Evolutionary conservation across 495 filamentous ascomycete genomes (phyloP).

Genomic region (Neurospora tetrasperma): DNA sequence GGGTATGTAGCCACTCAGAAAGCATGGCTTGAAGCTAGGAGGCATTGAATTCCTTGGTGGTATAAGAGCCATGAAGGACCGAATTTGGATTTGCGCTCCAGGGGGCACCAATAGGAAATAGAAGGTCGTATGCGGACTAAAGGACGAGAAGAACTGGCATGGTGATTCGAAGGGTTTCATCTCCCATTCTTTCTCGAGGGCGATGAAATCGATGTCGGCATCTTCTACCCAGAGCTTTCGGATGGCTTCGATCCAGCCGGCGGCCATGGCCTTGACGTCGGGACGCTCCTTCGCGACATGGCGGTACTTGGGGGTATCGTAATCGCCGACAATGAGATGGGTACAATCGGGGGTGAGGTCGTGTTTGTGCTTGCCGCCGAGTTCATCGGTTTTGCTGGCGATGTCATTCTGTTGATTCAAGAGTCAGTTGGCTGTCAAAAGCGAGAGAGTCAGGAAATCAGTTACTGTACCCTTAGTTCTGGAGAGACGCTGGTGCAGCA

Average conservation of each 20-base stretch:
- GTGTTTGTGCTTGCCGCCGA: slow-evolving; percentile 77
- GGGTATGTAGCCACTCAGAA: no score
- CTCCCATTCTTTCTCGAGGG: slow-evolving; percentile 40
- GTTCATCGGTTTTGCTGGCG: slow-evolving; percentile 56
- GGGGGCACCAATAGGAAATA: no score
- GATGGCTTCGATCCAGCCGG: slow-evolving; percentile 77
- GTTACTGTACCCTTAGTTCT: slow-evolving; percentile 73
- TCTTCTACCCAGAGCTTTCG: slow-evolving; percentile 73
- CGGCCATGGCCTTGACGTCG: slow-evolving; percentile 70
- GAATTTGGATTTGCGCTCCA: no score
- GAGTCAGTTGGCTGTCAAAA: slow-evolving; percentile 7
- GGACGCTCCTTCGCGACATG: slow-evolving; percentile 84
- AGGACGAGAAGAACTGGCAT: no score
- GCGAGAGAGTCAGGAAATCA: no score
- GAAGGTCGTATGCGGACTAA: no score
- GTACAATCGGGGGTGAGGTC: slow-evolving; percentile 96
- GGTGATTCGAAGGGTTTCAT: slow-evolving; percentile 35
- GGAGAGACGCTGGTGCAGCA: slow-evolving; percentile 84
- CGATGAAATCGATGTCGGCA: slow-evolving; percentile 62
- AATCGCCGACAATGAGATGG: slow-evolving; percentile 82
- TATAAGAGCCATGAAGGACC: no score
- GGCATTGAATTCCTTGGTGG: no score
- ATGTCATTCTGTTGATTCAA: slow-evolving; percentile 52
- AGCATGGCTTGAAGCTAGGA: no score
- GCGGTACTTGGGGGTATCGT: slow-evolving; percentile 83